Conservation (phyloP, 1,284 basidiomycete genomes). For the Boletellus sp. region DNA sequence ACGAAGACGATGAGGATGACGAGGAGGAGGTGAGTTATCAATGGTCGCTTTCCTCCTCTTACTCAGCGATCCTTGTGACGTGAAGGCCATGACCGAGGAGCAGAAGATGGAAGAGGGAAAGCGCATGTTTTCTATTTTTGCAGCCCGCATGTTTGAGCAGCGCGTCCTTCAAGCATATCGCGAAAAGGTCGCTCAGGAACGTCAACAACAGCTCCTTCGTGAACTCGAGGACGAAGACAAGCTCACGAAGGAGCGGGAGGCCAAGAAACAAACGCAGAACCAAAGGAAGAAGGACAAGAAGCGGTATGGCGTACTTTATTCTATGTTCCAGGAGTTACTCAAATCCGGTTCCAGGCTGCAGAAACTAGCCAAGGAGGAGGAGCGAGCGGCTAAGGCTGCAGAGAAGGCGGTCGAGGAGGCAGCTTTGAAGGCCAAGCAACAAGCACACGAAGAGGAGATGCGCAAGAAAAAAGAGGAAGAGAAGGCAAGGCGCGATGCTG, state of each 20-base stretch:
- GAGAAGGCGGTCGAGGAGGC: constrained; percentile 81
- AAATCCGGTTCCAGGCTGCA: constrained; percentile 60
- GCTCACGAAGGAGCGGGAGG: constrained; percentile 77
- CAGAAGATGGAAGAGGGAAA: constrained; percentile 99
- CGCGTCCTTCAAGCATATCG: constrained; percentile 91
- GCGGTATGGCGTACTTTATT: constrained; percentile 46
- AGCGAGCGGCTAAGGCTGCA: constrained; percentile 74
- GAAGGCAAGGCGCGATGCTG: constrained; percentile 66
- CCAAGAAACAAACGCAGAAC: constrained; percentile 92
- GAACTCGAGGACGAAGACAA: constrained; percentile 91
- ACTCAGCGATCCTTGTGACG: constrained; percentile 15
- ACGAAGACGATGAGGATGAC: constrained; percentile 47
- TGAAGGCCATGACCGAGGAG: constrained; percentile 73
- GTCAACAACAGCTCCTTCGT: constrained; percentile 81
- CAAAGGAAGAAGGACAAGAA: constrained; percentile 99
- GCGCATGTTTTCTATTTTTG: constrained; percentile 99
- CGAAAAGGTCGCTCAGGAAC: constrained; percentile 88
- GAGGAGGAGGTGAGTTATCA: constrained; percentile 43
- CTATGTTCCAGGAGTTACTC: constrained; percentile 3
- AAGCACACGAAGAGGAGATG: constrained; percentile 60
- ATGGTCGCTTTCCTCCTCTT: constrained; percentile 3
- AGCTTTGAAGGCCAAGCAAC: constrained; percentile 62
- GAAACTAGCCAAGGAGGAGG: constrained; percentile 90
- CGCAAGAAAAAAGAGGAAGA: constrained; percentile 73
- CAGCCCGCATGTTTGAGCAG: constrained; percentile 99